Evolutionary conservation across 768 basidiomycete genomes (phyloP).

Genomic region (Hydnomerulius pinastri): DNA sequence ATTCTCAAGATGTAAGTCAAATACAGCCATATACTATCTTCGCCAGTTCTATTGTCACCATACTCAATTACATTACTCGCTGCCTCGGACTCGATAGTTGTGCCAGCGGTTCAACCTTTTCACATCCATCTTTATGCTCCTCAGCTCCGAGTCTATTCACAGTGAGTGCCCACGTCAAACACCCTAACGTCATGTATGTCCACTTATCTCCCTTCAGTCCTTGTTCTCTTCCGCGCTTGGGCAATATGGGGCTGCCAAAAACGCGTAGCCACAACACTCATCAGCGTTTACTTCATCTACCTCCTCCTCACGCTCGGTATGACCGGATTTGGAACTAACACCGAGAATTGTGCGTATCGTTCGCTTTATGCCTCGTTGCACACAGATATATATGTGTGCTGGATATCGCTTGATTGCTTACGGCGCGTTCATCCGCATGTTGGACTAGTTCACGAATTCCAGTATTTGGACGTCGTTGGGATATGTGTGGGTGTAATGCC

Average conservation of each 20-base stretch:
- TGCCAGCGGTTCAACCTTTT: conserved; percentile 3
- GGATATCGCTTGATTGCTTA: too few species aligned
- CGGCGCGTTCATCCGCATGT: neutral
- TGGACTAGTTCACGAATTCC: neutral
- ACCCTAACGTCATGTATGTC: neutral
- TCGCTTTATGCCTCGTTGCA: neutral
- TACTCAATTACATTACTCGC: neutral
- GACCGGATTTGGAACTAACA: too few species aligned
- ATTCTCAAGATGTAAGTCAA: neutral
- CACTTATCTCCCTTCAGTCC: conserved; percentile 1
- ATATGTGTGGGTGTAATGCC: conserved; percentile 2
- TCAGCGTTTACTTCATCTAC: conserved; percentile 9
- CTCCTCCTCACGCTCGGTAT: neutral
- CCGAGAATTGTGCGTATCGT: neutral
- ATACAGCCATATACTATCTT: neutral
- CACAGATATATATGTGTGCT: neutral
- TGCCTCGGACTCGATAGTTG: conserved; percentile 1
- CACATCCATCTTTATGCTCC: neutral
- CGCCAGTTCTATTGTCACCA: too few species aligned
- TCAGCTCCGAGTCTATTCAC: conserved; percentile 14
- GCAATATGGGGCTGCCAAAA: conserved; percentile 18
- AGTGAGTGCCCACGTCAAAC: conserved; percentile 5
- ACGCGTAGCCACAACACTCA: neutral
- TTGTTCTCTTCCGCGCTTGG: conserved; percentile 21
- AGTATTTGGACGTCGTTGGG: neutral